Conservation (phyloP, 768 basidiomycete species). For the Leccinum boreale region DNA sequence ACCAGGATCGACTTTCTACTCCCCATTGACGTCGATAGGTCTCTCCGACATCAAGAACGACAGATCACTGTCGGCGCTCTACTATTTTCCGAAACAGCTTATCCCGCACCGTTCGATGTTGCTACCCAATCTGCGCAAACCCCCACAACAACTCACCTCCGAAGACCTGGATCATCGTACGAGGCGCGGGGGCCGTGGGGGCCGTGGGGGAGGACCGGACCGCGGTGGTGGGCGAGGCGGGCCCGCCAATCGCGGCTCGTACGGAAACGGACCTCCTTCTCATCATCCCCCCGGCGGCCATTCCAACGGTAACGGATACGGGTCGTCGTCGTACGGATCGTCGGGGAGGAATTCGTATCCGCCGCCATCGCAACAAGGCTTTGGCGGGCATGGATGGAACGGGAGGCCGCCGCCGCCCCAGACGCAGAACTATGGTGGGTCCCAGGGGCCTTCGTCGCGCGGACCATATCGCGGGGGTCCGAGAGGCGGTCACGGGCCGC, state of each 20-base stretch:
- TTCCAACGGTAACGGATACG: constrained; percentile 17
- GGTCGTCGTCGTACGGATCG: constrained; percentile 18
- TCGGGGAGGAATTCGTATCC: constrained; percentile 19
- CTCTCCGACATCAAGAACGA: constrained; percentile 85
- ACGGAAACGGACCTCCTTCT: constrained; percentile 16
- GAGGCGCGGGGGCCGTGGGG: constrained; percentile 51
- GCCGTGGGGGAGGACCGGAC: constrained; percentile 39
- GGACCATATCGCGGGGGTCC: constrained; percentile 25
- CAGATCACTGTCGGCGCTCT: constrained; percentile 80
- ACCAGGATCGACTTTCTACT: constrained; percentile 87
- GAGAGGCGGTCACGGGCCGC: constrained; percentile 26
- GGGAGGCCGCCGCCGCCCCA: constrained; percentile 30
- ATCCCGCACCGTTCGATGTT: constrained; percentile 83
- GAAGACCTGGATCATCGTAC: constrained; percentile 67
- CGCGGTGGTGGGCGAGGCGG: constrained; percentile 36
- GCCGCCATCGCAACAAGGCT: constrained; percentile 22
- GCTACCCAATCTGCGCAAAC: constrained; percentile 65
- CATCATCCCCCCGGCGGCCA: constrained; percentile 2
- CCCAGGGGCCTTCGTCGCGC: constrained; percentile 21
- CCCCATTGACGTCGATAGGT: constrained; percentile 57
- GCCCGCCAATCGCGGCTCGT: constrained; percentile 16
- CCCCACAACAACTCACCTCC: constrained; percentile 57
- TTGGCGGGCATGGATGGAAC: constrained; percentile 32
- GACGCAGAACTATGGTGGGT: constrained; percentile 32
- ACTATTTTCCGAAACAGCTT: constrained; percentile 85